Percentiles rank a stretch among this genome's conserved stretches.
Conservation (phyloP, 768 basidiomycete genomes). For the Boletus speciosus region DNA sequence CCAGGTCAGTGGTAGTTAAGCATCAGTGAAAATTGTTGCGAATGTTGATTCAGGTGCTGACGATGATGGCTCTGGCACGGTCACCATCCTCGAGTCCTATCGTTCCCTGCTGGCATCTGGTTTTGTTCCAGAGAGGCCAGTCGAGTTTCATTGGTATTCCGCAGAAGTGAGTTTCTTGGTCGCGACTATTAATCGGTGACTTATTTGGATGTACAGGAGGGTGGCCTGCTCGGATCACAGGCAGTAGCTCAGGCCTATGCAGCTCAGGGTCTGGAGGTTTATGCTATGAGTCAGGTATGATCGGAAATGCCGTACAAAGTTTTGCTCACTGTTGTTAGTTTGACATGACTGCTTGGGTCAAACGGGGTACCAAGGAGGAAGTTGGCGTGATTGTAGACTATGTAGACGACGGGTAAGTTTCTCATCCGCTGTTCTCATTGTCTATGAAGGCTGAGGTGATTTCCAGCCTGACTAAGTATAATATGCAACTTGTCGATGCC, state of each 20-base stretch:
- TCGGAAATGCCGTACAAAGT: neutral
- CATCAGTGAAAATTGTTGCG: neutral
- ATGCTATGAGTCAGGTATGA: constrained; percentile 34
- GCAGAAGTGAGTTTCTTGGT: constrained; percentile 32
- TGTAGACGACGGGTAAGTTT: constrained; percentile 56
- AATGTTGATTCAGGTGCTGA: constrained; percentile 34
- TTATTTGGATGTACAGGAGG: constrained; percentile 45
- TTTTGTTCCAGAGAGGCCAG: constrained; percentile 40
- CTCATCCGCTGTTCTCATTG: constrained; percentile 21
- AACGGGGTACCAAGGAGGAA: constrained; percentile 70
- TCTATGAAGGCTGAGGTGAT: constrained; percentile 5
- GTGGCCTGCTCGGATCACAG: constrained; percentile 84
- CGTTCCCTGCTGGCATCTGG: constrained; percentile 39
- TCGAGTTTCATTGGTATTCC: constrained; percentile 51
- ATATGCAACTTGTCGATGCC: constrained; percentile 65
- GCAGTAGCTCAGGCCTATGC: constrained; percentile 81
- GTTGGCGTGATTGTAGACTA: constrained; percentile 86
- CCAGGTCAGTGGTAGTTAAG: constrained; percentile 48
- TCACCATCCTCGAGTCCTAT: constrained; percentile 45
- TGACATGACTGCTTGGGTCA: constrained; percentile 95
- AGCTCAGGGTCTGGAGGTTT: constrained; percentile 15
- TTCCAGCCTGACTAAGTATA: constrained; percentile 71
- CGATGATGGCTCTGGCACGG: constrained; percentile 44
- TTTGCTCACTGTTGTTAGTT: constrained; percentile 51
- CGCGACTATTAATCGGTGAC: neutral